Evolutionary conservation across 805 yeast species (phyloP), one percentile per base, ranked within the genome.

Genomic region (Wickerhamiella allomyrinae): DNA sequence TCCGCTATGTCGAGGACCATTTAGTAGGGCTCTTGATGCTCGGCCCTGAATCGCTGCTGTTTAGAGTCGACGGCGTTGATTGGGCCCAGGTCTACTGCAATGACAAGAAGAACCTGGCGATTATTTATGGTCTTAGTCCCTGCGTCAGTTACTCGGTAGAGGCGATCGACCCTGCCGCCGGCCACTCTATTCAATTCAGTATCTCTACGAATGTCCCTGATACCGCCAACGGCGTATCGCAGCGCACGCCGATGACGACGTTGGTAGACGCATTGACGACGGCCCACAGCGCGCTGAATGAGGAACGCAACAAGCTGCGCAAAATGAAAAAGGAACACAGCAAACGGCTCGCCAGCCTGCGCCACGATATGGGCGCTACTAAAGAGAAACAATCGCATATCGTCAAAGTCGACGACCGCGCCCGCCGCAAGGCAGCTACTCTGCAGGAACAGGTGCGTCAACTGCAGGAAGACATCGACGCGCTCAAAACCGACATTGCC

Each of bases 41-140:
- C 27, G 46, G 47, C 9, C 35, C 44, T 6, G 46, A 60, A 65
- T 37, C 68, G 68, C 10, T 59, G 65, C 42, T 44, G n/a, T 39
- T 59, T 14, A 45, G 52, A 6, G 83, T 79, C 4, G 78, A 79
- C 51, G 84, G 83, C 19, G 69, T 78, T 19, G 67, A 72, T 11
- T 79, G 86, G 86, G 71, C 76, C 20, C 83, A 77, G 52, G 74
- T 75, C 1, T 67, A 38, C 20, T n/a, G 24, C 8, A 40, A 27
- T 13, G 31, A 27, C 31, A 27, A 63, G 14, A 61, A 71, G 36
- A 73, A 71, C 41, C 61, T 69, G 40, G 66, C 76, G n/a, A 68
- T 76, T 1, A 74, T 79, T 14, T 71, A 75, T 49, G 85, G 85
- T 0, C 60, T 79, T 29, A 73, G 77, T 23, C 82, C 84, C 1